These are phyloP conservation scores for Nitzschia inconspicua DNA, from an alignment of 108 stramenopile species.

Conservation along the genomic window DNA sequence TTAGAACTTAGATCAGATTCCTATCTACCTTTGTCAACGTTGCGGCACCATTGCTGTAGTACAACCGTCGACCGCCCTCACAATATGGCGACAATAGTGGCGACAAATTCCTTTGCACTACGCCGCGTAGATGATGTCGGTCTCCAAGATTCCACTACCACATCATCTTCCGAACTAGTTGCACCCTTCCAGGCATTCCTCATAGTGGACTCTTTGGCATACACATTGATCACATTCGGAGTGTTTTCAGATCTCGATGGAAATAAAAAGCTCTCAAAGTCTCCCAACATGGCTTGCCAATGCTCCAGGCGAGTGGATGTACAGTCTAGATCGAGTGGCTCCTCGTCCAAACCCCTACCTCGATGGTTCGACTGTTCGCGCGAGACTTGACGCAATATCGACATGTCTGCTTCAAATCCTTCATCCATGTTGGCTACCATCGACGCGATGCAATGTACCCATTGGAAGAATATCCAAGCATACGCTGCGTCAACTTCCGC, in stretches of 20 bases:
- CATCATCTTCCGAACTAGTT: too few relatives aligned
- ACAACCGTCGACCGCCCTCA: too few relatives aligned
- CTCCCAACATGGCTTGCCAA: conserved; percentile 7
- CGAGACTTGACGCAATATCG: background rate
- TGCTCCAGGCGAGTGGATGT: background rate
- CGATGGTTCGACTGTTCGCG: conserved; percentile 6
- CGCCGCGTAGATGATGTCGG: conserved; percentile 10
- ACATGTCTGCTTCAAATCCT: background rate
- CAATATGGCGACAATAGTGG: conserved; percentile 7
- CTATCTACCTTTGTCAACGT: too few relatives aligned
- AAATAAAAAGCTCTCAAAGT: conserved; percentile 12
- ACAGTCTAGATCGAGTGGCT: background rate
- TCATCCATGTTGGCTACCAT: background rate
- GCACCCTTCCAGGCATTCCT: too few relatives aligned
- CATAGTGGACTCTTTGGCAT: conserved; percentile 14
- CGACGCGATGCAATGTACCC: conserved; percentile 6
- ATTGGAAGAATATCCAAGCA: conserved; percentile 10
- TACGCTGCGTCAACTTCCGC: conserved; percentile 2
- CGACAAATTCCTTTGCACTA: conserved; percentile 28
- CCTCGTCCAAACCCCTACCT: conserved; percentile 5
- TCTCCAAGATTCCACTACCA: conserved; percentile 15
- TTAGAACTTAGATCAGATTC: too few relatives aligned
- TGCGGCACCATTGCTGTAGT: too few relatives aligned
- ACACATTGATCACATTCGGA: conserved; percentile 17
- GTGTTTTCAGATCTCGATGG: conserved; percentile 10